Conservation (phyloP, 352 stramenopile species). For the Globisporangium iwayamae region DNA sequence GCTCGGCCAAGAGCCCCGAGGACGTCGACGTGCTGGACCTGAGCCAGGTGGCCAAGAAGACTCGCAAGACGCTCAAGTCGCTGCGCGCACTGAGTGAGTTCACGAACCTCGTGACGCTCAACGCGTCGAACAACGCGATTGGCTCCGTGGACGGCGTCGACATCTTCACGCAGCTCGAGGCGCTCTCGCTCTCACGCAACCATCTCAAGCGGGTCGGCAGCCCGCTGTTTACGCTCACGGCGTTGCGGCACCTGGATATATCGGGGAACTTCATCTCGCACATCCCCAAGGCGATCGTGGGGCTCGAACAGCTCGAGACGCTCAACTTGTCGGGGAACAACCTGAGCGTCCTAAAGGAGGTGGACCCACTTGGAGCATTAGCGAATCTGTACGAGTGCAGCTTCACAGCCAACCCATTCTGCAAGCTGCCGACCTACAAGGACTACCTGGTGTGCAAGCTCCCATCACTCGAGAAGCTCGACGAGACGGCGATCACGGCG, state of each 20-base stretch:
- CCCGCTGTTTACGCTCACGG: constrained; percentile 39
- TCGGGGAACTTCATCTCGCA: constrained; percentile 82
- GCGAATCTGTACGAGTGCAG: constrained; percentile 59
- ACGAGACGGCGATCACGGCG: constrained; percentile 44
- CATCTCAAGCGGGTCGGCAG: constrained; percentile 59
- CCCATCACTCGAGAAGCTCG: constrained; percentile 51
- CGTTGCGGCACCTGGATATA: constrained; percentile 52
- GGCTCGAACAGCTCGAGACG: constrained; percentile 46
- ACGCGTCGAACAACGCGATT: constrained; percentile 67
- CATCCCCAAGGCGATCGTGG: constrained; percentile 50
- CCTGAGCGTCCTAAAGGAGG: constrained; percentile 62
- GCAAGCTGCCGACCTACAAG: constrained; percentile 66
- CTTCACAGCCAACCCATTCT: constrained; percentile 72
- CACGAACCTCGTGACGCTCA: constrained; percentile 43
- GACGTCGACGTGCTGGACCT: constrained; percentile 40
- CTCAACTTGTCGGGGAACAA: constrained; percentile 76
- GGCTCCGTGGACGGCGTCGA: constrained; percentile 57
- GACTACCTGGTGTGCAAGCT: constrained; percentile 75
- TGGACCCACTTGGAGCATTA: constrained; percentile 55
- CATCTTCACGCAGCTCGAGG: constrained; percentile 36
- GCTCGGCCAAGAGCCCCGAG: constrained; percentile 19
- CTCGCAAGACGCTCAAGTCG: constrained; percentile 55
- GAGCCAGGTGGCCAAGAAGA: constrained; percentile 44
- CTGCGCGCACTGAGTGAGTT: constrained; percentile 46
- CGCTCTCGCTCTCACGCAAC: constrained; percentile 57